Evolutionary conservation across 2,329 filamentous ascomycete species (phyloP), one percentile per base, ranked within the genome.

Genomic region (Neonectria ditissima): DNA sequence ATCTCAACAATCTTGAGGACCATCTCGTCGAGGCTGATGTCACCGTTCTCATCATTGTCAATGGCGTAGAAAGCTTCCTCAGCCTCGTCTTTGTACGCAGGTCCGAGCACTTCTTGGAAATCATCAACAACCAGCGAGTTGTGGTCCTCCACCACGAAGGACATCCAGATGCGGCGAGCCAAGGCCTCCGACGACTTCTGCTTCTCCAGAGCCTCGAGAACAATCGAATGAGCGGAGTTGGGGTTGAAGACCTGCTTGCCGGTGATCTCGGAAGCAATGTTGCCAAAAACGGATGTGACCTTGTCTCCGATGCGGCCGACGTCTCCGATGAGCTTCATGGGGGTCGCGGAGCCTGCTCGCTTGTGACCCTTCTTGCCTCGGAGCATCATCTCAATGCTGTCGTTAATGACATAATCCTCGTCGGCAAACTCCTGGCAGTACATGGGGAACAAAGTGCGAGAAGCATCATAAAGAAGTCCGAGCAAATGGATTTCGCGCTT

Each of bases 141-240:
- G 62, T 90, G 90, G 71, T 93, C 94, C 79, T 98, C 95, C 4
- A 96, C 89, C 1, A 97, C 96, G 76, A 97, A 97, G 1, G 94
- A 97, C 93, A 97, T 97, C 96, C 96, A 98, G 66, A 98, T 91
- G 74, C 96, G 91, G 70, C 89, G 91, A n/a, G 93, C 94, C 62
- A 98, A 82, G n/a, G 96, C 96, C 77, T 98, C 94, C 0, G 94
- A 93, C 7, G 93, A 92, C 63, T 86, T 85, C 45, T 87, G 89
- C 80, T 93, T 95, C 79, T 97, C 94, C 32, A 98, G 84, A 9
- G 95, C 96, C 76, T 97, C 89, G 13, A 97, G 84, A 5, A 98
- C 93, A 52, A 98, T 89, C 0, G 93, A 96, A 77, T 97, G 94
- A 1, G 94, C 90, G 5, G 94, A 92, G 73, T 92, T 95, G 14